Conservation (phyloP, 1,139 yeast species). For the Ogataea hybrid region DNA sequence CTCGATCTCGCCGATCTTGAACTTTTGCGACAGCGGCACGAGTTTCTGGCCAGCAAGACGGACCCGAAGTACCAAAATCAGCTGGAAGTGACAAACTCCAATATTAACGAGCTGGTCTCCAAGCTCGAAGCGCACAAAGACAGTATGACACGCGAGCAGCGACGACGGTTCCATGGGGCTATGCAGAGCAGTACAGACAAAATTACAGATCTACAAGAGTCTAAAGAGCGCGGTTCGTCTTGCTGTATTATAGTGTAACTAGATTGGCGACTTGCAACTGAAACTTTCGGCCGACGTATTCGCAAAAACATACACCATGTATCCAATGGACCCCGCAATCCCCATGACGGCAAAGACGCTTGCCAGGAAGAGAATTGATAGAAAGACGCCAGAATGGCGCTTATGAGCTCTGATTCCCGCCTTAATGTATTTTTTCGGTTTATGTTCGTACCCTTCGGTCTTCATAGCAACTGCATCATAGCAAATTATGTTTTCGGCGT, state of each 20-base stretch:
- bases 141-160: conserved; percentile 4
- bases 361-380: conserved; percentile 32
- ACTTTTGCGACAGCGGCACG: conserved; percentile 2
- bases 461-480: conserved; percentile 9
- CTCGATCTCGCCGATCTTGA: conserved; percentile 1
- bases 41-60: neutral
- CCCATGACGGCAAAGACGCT: conserved; percentile 38
- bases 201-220: neutral
- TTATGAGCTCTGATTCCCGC: conserved; percentile 15
- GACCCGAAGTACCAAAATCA: conserved; percentile 2
- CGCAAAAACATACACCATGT: conserved; percentile 25
- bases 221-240: neutral
- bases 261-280: conserved; percentile 30
- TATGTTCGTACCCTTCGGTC: neutral
- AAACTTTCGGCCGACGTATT: conserved; percentile 27
- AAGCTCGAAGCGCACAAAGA: neutral
- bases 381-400: conserved; percentile 20
- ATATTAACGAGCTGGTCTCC: neutral
- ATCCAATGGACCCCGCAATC: conserved; percentile 34
- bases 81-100: conserved; percentile 2
- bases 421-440: neutral
- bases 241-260: conserved; percentile 7
- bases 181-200: neutral
- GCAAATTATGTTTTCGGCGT: conserved; percentile 2
- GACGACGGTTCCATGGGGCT: conserved; percentile 2